Conservation (phyloP, 2,329 filamentous ascomycete genomes). For the Myriosclerotinia curreyana region DNA sequence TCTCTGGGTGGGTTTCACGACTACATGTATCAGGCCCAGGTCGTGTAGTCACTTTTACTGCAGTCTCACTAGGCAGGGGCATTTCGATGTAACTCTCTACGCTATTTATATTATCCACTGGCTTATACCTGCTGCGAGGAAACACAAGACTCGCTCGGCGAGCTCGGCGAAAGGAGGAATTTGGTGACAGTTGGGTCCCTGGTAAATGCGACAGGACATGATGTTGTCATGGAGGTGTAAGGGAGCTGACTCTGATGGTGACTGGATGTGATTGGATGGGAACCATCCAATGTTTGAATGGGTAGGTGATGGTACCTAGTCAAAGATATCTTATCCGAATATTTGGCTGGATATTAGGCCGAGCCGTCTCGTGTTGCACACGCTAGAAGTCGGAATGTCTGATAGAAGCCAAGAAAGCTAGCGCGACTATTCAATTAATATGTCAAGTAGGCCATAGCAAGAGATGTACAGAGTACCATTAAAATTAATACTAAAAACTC, state of each 20-base stretch:
- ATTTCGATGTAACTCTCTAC: background rate
- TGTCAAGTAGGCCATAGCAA: background rate
- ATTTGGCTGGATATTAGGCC: background rate
- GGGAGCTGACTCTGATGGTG: too few relatives aligned
- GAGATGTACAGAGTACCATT: too few relatives aligned
- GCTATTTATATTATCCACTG: background rate
- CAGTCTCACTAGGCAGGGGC: background rate
- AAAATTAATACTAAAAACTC: too few relatives aligned
- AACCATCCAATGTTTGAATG: too few relatives aligned
- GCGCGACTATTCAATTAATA: background rate
- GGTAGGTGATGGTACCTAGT: too few relatives aligned
- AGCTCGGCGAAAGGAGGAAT: background rate
- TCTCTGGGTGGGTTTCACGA: too few relatives aligned
- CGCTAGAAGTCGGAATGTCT: background rate
- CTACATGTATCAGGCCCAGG: background rate
- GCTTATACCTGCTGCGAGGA: background rate
- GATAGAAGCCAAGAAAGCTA: background rate
- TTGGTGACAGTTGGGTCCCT: too few relatives aligned
- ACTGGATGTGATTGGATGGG: background rate
- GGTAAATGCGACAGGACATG: background rate
- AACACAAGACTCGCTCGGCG: background rate
- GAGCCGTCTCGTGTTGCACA: too few relatives aligned
- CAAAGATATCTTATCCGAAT: background rate
- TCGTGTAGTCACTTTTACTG: background rate
- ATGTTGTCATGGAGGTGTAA: background rate